phyloP scores from a whole-genome alignment of 225 moss, liverwort and hornwort species.

The Physcomitrium patens region DNA sequence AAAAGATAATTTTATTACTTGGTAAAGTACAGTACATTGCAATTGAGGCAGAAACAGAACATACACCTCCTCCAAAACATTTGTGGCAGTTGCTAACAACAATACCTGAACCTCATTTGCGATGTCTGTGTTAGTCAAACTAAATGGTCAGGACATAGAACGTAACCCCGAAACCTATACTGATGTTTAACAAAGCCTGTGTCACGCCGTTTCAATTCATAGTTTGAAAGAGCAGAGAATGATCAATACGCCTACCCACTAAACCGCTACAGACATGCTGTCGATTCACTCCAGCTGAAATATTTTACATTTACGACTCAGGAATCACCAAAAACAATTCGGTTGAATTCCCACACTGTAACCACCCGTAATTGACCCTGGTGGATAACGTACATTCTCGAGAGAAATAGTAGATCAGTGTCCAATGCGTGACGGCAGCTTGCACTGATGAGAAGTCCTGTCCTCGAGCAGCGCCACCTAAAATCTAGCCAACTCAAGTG shows the following conservation, averaged over 20 bases:
- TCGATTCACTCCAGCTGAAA: background rate
- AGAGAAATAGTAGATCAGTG: slow-evolving; percentile 15
- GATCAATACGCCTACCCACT: slow-evolving; percentile 13
- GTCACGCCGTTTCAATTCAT: slow-evolving; percentile 7
- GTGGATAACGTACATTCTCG: slow-evolving; percentile 12
- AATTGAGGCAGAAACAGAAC: slow-evolving; percentile 5
- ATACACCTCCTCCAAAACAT: background rate
- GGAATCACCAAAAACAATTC: background rate
- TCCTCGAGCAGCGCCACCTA: background rate
- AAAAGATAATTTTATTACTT: slow-evolving; percentile 31
- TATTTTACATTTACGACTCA: background rate
- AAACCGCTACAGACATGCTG: too few relatives aligned
- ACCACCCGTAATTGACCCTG: slow-evolving; percentile 12
- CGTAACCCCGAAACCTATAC: background rate
- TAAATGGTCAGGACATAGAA: slow-evolving; percentile 8
- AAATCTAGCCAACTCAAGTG: slow-evolving; percentile 14
- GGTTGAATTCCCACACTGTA: slow-evolving; percentile 19
- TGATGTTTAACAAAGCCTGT: background rate
- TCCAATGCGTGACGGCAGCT: slow-evolving; percentile 18
- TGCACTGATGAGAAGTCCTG: slow-evolving; percentile 8
- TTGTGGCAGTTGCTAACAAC: background rate
- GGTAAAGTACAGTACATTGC: slow-evolving; percentile 28
- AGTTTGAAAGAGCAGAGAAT: background rate
- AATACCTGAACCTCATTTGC: background rate
- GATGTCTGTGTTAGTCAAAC: slow-evolving; percentile 1